These are phyloP conservation scores for Boechera stricta DNA, from an alignment of 345 rosid species.

Conservation along the genomic window DNA sequence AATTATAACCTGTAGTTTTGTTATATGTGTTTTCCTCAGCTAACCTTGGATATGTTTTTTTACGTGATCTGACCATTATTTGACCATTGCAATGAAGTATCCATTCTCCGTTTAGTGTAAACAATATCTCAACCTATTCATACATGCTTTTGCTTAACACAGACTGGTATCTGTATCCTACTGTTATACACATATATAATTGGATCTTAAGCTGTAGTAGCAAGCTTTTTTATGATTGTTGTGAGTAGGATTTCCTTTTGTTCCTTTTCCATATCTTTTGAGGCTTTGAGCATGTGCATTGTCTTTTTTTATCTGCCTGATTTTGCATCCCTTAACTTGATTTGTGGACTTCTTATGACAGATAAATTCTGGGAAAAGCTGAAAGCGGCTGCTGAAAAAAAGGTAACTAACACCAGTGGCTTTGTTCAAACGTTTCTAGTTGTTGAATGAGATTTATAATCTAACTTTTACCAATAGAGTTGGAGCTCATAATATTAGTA, in stretches of 20 bases:
- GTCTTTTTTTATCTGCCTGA: not conserved
- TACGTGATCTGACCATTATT: constrained; percentile 13
- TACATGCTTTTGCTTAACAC: constrained; percentile 4
- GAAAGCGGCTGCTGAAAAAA: constrained; percentile 59
- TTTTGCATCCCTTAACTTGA: not conserved
- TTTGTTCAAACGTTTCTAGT: constrained; percentile 21
- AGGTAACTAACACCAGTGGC: constrained; percentile 54
- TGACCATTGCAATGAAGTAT: not conserved
- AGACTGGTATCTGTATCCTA: not conserved
- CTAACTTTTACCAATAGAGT: not conserved
- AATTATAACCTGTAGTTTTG: not conserved
- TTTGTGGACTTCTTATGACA: constrained; percentile 45
- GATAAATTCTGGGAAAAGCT: constrained; percentile 90
- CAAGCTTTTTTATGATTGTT: not conserved
- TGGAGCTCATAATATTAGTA: not conserved
- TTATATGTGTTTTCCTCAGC: constrained; percentile 18
- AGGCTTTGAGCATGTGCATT: not conserved
- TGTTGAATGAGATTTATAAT: constrained; percentile 6
- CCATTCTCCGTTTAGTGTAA: constrained; percentile 1
- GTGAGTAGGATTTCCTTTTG: not conserved
- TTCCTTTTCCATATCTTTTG: not conserved
- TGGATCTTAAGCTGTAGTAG: constrained; percentile 16
- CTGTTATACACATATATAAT: not conserved
- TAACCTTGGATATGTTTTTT: constrained; percentile 4
- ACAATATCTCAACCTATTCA: not conserved